Evolutionary conservation across 192 early-diverging fungal genomes (phyloP).

Genomic region (Rhizoclosmatium sp.): DNA sequence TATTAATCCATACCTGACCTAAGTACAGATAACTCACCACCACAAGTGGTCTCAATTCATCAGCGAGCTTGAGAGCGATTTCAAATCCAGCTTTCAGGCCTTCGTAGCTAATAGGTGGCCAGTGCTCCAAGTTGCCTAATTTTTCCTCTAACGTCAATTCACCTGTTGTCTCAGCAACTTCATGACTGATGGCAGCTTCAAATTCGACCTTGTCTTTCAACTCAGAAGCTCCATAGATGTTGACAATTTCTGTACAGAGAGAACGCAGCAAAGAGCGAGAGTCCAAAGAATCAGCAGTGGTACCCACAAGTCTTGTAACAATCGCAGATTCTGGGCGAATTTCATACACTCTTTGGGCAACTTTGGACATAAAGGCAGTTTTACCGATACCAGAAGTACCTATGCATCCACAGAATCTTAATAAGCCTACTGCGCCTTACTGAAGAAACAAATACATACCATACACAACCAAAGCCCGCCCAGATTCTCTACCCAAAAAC

Average conservation of each 20-base stretch:
- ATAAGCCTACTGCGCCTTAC: not conserved
- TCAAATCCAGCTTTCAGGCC: conserved; percentile 37
- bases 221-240: conserved; percentile 24
- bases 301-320: conserved; percentile 33
- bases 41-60: conserved; percentile 17
- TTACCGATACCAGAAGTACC: conserved; percentile 40
- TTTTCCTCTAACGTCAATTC: conserved; percentile 26
- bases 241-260: conserved; percentile 37
- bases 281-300: conserved; percentile 23
- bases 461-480: conserved; percentile 30
- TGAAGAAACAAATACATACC: conserved; percentile 10
- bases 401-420: not conserved
- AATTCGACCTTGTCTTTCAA: conserved; percentile 34
- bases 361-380: conserved; percentile 30
- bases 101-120: conserved; percentile 38
- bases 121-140: conserved; percentile 37
- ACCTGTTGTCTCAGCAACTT: conserved; percentile 32
- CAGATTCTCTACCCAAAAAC: conserved; percentile 13
- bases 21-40: conserved; percentile 17
- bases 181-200: conserved; percentile 1
- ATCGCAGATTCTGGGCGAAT: conserved; percentile 10
- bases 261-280: conserved; percentile 30
- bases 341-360: conserved; percentile 7
- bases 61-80: conserved; percentile 34
- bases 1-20: not conserved